Conservation (phyloP, 306 rosid species). For the Trifolium pratense region DNA sequence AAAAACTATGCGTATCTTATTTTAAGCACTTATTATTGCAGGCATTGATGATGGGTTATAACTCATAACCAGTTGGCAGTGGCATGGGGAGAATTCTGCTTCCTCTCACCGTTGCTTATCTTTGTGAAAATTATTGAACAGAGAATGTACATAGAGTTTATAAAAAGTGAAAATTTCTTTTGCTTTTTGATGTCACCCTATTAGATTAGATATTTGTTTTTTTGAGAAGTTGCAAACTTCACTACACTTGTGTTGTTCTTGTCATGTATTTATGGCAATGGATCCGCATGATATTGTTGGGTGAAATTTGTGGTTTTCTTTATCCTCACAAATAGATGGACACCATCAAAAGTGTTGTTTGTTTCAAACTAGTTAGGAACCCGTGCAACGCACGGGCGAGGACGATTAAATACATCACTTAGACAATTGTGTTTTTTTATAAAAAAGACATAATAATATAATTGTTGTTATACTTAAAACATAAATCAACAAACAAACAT, state of each 20-base stretch:
- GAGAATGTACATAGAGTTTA: slow-evolving; percentile 57
- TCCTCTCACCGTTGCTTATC: slow-evolving; percentile 26
- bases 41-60: slow-evolving; percentile 27
- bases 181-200: slow-evolving; percentile 26
- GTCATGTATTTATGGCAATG: neutral
- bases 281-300: neutral
- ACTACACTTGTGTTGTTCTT: slow-evolving; percentile 1
- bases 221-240: slow-evolving; percentile 8
- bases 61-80: no score
- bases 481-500: no score
- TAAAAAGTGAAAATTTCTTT: slow-evolving; percentile 38
- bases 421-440: no score
- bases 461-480: no score
- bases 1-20: slow-evolving; percentile 15
- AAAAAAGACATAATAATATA: no score
- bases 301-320: neutral
- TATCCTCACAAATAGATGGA: neutral
- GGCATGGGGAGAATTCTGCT: slow-evolving; percentile 44
- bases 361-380: no score
- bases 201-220: neutral
- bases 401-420: no score
- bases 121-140: slow-evolving; percentile 50
- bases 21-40: slow-evolving; percentile 37
- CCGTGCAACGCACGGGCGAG: no score
- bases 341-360: neutral